A percentile compares a stretch with the other conserved stretches of the same genome.
phyloP scores from a whole-genome alignment of 805 yeast genomes.

The Debaryomyces castellii region DNA sequence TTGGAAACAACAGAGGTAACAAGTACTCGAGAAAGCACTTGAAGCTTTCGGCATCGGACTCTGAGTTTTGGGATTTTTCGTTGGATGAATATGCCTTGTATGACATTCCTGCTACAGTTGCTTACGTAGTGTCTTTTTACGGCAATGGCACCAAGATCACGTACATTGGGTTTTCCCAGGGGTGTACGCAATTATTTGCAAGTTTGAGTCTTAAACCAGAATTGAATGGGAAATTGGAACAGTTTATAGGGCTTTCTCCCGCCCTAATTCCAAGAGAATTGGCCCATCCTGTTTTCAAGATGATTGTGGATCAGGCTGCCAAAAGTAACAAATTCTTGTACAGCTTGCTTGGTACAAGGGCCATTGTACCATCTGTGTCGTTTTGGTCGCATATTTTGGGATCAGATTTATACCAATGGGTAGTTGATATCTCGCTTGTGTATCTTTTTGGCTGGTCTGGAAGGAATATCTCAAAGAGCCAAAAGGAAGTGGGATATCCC shows the following conservation, averaged over 20 bases:
- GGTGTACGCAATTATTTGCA: conserved; percentile 33
- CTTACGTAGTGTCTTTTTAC: conserved; percentile 20
- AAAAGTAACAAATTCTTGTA: conserved; percentile 22
- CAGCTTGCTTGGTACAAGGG: conserved; percentile 26
- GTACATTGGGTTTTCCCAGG: conserved; percentile 31
- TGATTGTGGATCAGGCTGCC: conserved; percentile 25
- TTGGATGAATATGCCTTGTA: conserved; percentile 31
- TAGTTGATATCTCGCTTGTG: conserved; percentile 23
- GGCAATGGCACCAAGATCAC: conserved; percentile 15
- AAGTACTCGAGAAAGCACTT: conserved; percentile 32
- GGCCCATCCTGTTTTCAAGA: conserved; percentile 21
- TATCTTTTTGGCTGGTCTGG: conserved; percentile 29
- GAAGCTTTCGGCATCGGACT: conserved; percentile 20
- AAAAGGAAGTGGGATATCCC: conserved; percentile 26
- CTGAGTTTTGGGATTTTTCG: conserved; percentile 30
- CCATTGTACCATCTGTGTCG: conserved; percentile 27
- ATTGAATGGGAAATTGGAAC: conserved; percentile 18
- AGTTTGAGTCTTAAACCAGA: conserved; percentile 25
- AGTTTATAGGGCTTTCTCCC: conserved; percentile 31
- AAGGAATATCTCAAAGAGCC: conserved; percentile 18
- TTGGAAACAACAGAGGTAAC: conserved; percentile 26
- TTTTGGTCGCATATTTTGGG: conserved; percentile 28
- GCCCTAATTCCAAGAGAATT: conserved; percentile 26
- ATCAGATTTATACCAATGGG: conserved; percentile 17
- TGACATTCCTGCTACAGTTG: conserved; percentile 28